These are phyloP conservation scores for Thielaviopsis euricoi DNA, from an alignment of 2,329 filamentous ascomycete species.

Conservation along the genomic window DNA sequence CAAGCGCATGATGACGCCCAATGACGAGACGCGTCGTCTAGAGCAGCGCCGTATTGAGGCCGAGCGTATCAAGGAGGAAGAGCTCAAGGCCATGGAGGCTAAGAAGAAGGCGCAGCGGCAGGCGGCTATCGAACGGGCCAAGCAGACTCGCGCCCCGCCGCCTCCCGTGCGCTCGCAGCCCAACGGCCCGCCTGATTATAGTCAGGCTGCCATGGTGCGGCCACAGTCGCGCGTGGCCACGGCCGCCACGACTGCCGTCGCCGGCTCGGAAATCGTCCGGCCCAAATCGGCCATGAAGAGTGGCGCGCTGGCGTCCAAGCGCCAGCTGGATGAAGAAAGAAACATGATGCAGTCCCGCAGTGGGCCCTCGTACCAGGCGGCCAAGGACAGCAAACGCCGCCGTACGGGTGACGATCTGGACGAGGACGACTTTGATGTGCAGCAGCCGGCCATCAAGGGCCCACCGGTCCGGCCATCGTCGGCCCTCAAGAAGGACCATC, in stretches of 20 bases:
- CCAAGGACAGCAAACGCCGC: constrained; percentile 61
- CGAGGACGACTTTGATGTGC: constrained; percentile 38
- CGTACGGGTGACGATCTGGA: constrained; percentile 60
- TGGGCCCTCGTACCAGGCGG: constrained; percentile 42
- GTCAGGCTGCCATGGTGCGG: constrained; percentile 22
- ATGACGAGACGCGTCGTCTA: constrained; percentile 43
- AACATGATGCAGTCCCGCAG: constrained; percentile 36
- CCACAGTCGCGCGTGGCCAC: constrained; percentile 43
- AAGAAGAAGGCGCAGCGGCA: constrained; percentile 52
- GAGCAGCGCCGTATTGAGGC: constrained; percentile 45
- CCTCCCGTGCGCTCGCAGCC: constrained; percentile 40
- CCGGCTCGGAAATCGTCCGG: constrained; percentile 21
- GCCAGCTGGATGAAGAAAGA: constrained; percentile 50
- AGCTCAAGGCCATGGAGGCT: constrained; percentile 44
- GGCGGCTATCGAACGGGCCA: constrained; percentile 46
- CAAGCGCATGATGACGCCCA: constrained; percentile 44
- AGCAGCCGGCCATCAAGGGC: constrained; percentile 48
- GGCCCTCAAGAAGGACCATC: constrained; percentile 41
- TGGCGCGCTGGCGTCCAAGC: constrained; percentile 60
- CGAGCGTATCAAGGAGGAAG: constrained; percentile 44
- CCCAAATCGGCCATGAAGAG: constrained; percentile 22
- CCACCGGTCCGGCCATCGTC: constrained; percentile 73
- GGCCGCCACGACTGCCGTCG: constrained; percentile 26
- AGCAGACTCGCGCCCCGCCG: constrained; percentile 46
- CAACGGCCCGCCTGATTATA: constrained; percentile 32